These are phyloP conservation scores for Rhodotorula kratochvilovae DNA, from an alignment of 768 basidiomycete species.

Conservation along the genomic window DNA sequence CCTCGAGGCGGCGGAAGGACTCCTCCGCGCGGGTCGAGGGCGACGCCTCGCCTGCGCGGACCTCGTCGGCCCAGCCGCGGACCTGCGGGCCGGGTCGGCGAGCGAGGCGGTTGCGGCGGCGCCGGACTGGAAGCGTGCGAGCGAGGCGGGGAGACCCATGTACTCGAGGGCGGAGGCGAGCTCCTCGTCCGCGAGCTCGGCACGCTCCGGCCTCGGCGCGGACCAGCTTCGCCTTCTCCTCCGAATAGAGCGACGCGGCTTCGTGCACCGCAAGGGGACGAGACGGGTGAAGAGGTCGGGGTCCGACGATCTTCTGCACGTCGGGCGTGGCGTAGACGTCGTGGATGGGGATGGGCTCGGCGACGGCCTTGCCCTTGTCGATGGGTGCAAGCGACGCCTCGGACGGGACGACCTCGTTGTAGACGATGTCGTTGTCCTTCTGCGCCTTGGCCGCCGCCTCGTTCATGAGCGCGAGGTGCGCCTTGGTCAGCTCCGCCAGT, in stretches of 20 bases:
- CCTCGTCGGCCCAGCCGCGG: conserved; percentile 68
- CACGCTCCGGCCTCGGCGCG: conserved; percentile 81
- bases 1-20: conserved; percentile 59
- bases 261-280: conserved; percentile 93
- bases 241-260: conserved; percentile 91
- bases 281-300: conserved; percentile 81
- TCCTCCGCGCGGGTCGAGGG: conserved; percentile 54
- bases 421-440: conserved; percentile 94
- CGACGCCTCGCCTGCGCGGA: conserved; percentile 62
- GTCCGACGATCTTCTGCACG: conserved; percentile 89
- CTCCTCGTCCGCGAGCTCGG: conserved; percentile 76
- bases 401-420: conserved; percentile 80
- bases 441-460: conserved; percentile 71
- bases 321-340: conserved; percentile 86
- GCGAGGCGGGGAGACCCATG: conserved; percentile 68
- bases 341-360: conserved; percentile 83
- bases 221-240: conserved; percentile 95
- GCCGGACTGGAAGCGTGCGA: conserved; percentile 66
- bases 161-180: conserved; percentile 71
- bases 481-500: conserved; percentile 75
- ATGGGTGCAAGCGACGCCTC: conserved; percentile 71
- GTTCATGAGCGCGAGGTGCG: conserved; percentile 68
- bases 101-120: conserved; percentile 54
- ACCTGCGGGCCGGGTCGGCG: conserved; percentile 56
- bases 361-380: conserved; percentile 70